phyloP scores from a whole-genome alignment of 805 yeast genomes.

The Suhomyces canberraensis region DNA sequence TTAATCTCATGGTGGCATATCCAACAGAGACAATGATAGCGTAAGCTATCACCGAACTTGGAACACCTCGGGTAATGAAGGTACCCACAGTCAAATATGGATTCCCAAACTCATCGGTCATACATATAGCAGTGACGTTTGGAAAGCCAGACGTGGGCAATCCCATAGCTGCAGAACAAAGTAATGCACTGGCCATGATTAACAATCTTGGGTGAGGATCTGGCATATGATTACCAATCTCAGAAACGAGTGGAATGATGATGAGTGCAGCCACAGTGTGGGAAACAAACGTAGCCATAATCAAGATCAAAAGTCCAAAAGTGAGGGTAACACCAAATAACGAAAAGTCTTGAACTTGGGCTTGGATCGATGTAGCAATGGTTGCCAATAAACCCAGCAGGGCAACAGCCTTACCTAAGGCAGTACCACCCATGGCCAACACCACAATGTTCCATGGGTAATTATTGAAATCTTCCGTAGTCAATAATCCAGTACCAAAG shows the following conservation, averaged over 20 bases:
- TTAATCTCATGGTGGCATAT: constrained; percentile 35
- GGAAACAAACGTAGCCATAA: constrained; percentile 42
- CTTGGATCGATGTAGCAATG: constrained; percentile 69
- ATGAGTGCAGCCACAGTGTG: constrained; percentile 45
- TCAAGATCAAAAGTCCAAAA: constrained; percentile 48
- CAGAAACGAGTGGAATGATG: constrained; percentile 40
- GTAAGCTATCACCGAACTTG: constrained; percentile 38
- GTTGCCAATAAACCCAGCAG: constrained; percentile 82
- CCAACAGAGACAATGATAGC: constrained; percentile 35
- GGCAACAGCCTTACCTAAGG: constrained; percentile 91
- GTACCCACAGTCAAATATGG: constrained; percentile 40
- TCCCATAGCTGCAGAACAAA: constrained; percentile 45
- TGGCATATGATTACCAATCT: constrained; percentile 37
- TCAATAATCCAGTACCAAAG: constrained; percentile 84
- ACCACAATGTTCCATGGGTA: constrained; percentile 96
- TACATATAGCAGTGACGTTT: constrained; percentile 42
- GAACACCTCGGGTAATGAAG: constrained; percentile 42
- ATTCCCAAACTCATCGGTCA: constrained; percentile 42
- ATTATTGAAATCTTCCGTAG: constrained; percentile 90
- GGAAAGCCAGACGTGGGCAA: constrained; percentile 46
- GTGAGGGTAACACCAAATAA: constrained; percentile 70
- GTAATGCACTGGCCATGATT: constrained; percentile 40
- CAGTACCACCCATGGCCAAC: constrained; percentile 97
- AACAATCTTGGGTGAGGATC: constrained; percentile 37
- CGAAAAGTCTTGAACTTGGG: constrained; percentile 61